These are phyloP conservation scores for Trichosanthes truncata DNA, from an alignment of 306 rosid genomes.

Conservation along the genomic window DNA sequence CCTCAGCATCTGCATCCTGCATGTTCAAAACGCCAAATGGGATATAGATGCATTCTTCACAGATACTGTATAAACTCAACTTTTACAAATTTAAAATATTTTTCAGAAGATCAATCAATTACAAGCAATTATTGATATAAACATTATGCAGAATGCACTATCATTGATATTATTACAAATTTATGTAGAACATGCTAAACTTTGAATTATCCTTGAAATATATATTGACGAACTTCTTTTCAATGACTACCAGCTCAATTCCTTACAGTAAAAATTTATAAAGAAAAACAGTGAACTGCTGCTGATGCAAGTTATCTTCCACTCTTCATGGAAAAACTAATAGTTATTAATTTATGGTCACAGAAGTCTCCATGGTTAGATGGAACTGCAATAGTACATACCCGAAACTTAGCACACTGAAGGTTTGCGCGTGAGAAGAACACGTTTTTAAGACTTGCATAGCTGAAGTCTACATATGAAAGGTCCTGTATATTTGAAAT, in stretches of 20 bases:
- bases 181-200: background rate
- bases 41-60: background rate
- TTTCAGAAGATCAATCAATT: background rate
- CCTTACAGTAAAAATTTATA: background rate
- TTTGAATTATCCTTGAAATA: background rate
- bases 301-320: background rate
- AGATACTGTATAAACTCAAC: background rate
- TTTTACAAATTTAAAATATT: background rate
- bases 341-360: background rate
- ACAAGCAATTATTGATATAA: background rate
- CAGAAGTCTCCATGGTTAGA: background rate
- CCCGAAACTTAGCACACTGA: conserved; percentile 84
- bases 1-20: conserved; percentile 92
- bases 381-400: conserved; percentile 25
- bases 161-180: background rate
- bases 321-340: background rate
- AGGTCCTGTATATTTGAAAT: conserved; percentile 55
- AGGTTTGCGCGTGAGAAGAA: conserved; percentile 90
- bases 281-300: background rate
- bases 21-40: conserved; percentile 10
- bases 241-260: background rate
- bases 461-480: conserved; percentile 79
- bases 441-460: conserved; percentile 82
- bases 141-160: background rate
- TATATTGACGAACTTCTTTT: background rate